These are phyloP conservation scores for Corymbia maculata DNA, from an alignment of 345 rosid species.

Conservation along the genomic window DNA sequence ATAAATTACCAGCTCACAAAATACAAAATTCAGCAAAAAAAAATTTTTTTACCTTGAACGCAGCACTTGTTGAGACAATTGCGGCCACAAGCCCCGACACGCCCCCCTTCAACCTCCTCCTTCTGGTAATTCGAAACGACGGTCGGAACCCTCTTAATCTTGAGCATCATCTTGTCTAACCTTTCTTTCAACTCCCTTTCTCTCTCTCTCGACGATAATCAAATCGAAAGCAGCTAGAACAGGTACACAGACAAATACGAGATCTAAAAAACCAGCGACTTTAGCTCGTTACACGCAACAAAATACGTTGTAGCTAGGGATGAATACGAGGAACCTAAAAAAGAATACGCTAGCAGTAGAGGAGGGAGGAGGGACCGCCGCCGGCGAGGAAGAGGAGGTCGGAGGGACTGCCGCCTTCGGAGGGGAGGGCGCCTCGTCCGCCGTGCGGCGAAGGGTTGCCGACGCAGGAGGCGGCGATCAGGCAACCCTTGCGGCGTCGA, in stretches of 20 bases:
- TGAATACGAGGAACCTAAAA: neutral
- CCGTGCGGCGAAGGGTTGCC: slow-evolving; percentile 99
- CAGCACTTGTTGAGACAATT: slow-evolving; percentile 68
- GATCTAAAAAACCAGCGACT: neutral
- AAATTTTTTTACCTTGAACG: slow-evolving; percentile 42
- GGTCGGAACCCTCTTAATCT: slow-evolving; percentile 86
- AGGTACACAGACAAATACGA: neutral
- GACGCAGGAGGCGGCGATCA: slow-evolving; percentile 32
- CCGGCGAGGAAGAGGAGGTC: slow-evolving; percentile 99
- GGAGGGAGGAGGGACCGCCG: slow-evolving; percentile 40
- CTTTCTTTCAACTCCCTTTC: neutral
- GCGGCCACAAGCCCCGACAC: slow-evolving; percentile 64
- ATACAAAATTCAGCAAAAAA: neutral
- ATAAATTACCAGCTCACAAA: neutral
- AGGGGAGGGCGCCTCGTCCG: slow-evolving; percentile 99
- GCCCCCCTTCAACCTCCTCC: slow-evolving; percentile 56
- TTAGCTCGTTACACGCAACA: neutral
- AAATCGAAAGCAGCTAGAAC: neutral
- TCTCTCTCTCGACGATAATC: neutral
- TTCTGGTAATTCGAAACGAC: slow-evolving; percentile 78
- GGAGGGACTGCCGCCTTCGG: slow-evolving; percentile 99
- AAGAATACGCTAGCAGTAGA: neutral
- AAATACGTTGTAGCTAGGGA: neutral
- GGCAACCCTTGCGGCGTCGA: slow-evolving; percentile 81
- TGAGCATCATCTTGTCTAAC: slow-evolving; percentile 43